phyloP scores from a whole-genome alignment of 345 rosid species.

The Stellera chamaejasme region DNA sequence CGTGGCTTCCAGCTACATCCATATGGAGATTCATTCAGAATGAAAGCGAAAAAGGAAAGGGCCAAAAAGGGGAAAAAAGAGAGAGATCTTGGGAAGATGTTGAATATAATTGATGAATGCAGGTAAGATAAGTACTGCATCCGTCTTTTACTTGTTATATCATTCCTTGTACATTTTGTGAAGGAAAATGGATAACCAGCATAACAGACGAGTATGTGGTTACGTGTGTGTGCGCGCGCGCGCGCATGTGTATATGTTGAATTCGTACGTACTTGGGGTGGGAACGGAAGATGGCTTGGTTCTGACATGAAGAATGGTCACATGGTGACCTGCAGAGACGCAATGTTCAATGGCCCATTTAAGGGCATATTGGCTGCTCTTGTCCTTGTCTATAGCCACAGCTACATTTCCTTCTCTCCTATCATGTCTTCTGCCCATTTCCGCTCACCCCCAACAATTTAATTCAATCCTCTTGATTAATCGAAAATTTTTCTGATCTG shows the following conservation, averaged over 20 bases:
- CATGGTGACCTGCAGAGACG: constrained; percentile 41
- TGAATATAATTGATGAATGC: too few relatives aligned
- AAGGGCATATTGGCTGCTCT: constrained; percentile 66
- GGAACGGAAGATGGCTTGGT: constrained; percentile 31
- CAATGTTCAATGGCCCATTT: constrained; percentile 69
- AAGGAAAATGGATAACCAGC: too few relatives aligned
- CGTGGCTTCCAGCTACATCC: constrained; percentile 31
- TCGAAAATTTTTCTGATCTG: too few relatives aligned
- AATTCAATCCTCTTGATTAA: too few relatives aligned
- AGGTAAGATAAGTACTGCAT: too few relatives aligned
- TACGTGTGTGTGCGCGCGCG: too few relatives aligned
- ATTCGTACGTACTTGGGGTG: constrained; percentile 20
- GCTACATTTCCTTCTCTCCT: constrained; percentile 26
- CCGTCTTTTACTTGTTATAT: too few relatives aligned
- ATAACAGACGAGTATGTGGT: too few relatives aligned
- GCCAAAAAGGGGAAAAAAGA: background rate
- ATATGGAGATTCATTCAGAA: background rate
- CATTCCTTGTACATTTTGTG: too few relatives aligned
- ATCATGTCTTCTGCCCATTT: constrained; percentile 10
- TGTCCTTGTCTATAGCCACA: constrained; percentile 73
- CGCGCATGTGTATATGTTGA: too few relatives aligned
- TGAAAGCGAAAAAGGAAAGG: background rate
- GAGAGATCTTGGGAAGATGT: background rate
- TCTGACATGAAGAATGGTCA: constrained; percentile 67
- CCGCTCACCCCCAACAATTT: background rate